A percentile compares a stretch with the other conserved stretches of the same genome.
These are phyloP conservation scores for Aristolochia contorta DNA, from an alignment of 164 flowering plant genomes.

Conservation along the genomic window DNA sequence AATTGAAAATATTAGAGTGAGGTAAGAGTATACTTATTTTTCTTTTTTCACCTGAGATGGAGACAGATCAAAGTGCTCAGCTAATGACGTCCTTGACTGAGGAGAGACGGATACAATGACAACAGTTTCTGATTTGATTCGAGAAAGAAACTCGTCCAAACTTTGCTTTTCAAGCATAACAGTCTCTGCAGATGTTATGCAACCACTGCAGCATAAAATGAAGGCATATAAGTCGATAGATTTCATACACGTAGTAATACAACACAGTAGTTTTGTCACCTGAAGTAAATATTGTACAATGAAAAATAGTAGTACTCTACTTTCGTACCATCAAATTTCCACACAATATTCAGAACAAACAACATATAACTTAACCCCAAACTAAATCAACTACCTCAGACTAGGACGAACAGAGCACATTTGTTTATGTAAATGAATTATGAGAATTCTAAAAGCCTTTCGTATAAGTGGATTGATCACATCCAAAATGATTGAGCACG, in stretches of 20 bases:
- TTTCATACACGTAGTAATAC: neutral
- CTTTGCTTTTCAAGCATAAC: slow-evolving; percentile 98
- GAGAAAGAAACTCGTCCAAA: slow-evolving; percentile 80
- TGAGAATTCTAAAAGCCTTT: no score
- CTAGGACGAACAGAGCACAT: neutral
- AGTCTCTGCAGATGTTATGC: slow-evolving; percentile 92
- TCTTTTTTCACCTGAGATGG: slow-evolving; percentile 51
- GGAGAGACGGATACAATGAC: slow-evolving; percentile 86
- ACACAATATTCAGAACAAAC: no score
- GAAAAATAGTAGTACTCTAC: no score
- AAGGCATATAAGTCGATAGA: neutral
- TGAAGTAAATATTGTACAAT: neutral
- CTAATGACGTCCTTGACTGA: slow-evolving; percentile 91
- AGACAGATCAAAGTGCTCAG: slow-evolving; percentile 73
- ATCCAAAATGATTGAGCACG: no score
- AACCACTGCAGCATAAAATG: slow-evolving; percentile 54
- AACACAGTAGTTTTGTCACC: neutral
- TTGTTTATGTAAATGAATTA: neutral
- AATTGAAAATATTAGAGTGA: neutral
- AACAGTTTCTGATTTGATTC: slow-evolving; percentile 45
- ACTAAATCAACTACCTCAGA: neutral
- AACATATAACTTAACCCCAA: no score
- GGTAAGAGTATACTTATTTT: neutral
- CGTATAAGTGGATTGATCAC: no score
- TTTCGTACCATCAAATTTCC: no score